Conservation (phyloP, 2,329 filamentous ascomycete species). For the Ceratocystis diversiconidia region DNA sequence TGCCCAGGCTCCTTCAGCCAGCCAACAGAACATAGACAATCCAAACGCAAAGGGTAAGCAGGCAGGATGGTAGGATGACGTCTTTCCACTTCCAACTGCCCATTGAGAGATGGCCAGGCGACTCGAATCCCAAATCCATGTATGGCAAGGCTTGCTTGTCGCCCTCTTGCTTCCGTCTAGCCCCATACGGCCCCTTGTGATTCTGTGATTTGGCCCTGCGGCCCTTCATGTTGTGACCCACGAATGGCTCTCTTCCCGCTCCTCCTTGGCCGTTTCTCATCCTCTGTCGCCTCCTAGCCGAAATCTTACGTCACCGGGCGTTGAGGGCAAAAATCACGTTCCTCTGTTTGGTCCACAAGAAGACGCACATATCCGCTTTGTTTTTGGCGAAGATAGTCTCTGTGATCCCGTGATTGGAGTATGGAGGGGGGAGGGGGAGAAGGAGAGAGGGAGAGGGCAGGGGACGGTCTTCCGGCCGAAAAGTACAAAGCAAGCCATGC, state of each 20-base stretch:
- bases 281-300: not conserved
- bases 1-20: not conserved
- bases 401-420: not conserved
- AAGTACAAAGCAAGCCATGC: not conserved
- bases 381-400: too few species aligned
- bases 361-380: conserved; percentile 1
- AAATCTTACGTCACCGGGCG: not conserved
- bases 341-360: not conserved
- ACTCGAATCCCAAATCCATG: not conserved
- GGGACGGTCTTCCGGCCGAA: not conserved
- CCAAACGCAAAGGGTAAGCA: not conserved
- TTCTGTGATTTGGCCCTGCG: not conserved
- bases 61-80: not conserved
- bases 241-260: not conserved
- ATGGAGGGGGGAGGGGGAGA: not conserved
- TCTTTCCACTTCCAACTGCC: not conserved
- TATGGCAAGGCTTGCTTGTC: not conserved
- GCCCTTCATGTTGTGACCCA: not conserved
- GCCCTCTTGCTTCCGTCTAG: not conserved
- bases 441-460: not conserved
- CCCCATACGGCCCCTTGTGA: not conserved
- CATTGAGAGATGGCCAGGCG: not conserved
- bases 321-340: not conserved
- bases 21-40: not conserved
- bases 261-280: not conserved